Percentiles rank a stretch among this genome's conserved stretches.
Conservation (phyloP, 768 basidiomycete species). For the Sistotremastrum niveocremeum region DNA sequence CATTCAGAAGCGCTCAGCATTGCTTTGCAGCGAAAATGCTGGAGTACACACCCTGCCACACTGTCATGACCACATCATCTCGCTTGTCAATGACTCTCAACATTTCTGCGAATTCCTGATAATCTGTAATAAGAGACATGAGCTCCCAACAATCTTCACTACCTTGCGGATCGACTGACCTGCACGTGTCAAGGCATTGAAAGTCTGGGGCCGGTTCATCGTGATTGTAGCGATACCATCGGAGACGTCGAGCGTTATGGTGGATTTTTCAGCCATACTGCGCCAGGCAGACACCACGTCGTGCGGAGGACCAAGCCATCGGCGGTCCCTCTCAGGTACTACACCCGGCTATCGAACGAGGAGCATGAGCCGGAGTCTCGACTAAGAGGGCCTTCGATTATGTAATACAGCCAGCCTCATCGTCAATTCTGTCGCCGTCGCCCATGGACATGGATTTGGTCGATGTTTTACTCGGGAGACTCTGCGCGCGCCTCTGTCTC, state of each 20-base stretch:
- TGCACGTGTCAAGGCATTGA: constrained; percentile 47
- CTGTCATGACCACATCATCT: constrained; percentile 48
- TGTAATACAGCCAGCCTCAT: too few species aligned
- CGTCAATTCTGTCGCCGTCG: too few species aligned
- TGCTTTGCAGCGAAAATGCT: background rate
- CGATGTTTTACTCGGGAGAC: too few species aligned
- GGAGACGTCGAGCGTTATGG: constrained; percentile 33
- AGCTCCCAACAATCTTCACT: background rate
- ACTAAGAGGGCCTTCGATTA: too few species aligned
- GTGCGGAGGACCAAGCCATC: too few species aligned
- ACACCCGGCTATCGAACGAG: too few species aligned
- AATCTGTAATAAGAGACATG: constrained; percentile 28
- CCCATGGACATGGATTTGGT: too few species aligned
- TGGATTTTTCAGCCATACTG: constrained; percentile 2
- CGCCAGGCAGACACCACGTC: too few species aligned
- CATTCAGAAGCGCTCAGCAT: background rate
- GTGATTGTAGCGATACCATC: constrained; percentile 57
- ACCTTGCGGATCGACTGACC: constrained; percentile 18
- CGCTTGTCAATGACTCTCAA: constrained; percentile 44
- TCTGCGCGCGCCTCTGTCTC: too few species aligned
- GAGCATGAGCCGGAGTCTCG: too few species aligned
- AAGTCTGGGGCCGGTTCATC: constrained; percentile 40
- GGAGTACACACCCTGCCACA: constrained; percentile 43
- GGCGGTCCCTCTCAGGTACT: too few species aligned
- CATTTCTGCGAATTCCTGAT: constrained; percentile 43